Evolutionary conservation across 2,329 filamentous ascomycete species (phyloP), one percentile per base, ranked within the genome.

Genomic region (Calonectria fujianensis): DNA sequence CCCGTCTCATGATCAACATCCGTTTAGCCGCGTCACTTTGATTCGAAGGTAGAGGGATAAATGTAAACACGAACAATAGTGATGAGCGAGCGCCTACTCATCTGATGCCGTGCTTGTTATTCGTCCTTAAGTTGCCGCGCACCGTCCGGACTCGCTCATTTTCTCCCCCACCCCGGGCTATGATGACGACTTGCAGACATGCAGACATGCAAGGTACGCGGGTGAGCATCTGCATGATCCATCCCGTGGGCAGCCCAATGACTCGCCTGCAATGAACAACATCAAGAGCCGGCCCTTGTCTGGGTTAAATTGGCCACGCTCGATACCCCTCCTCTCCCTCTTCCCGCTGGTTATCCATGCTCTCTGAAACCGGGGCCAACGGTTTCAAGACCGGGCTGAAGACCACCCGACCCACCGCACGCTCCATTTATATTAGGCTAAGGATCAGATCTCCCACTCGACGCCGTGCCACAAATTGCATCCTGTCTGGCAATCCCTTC

Each of bases 301-400:
- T 69, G 51, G 50, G 54, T 73, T 69, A 73, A 70, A 74, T 70
- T 74, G 59, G 51, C 59, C 24, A 59, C 65, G 61, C 67, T 63
- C 32, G 32, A 63, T 61, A 61, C 66, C 71, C 57, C 37, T 51
- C 70, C 29, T 67, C 48, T 41, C 32, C n/a, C 37, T 69, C 45
- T 57, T 57, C 11, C 50, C 57, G 50, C 31, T 67, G 16, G 51
- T 50, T 48, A 64, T 66, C 74, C 72, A 69, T 66, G 74, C 75
- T 67, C 51, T 71, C 65, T 61, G 69, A 71, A 73, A 70, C 78
- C 61, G 68, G 74, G 74, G 70, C 73, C 45, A 57, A 52, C 65
- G 73, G 79, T 80, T 80, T 80, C 79, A 80, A 59, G 52, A 74
- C 75, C 73, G 63, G 79, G 73, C 77, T 69, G 54, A 78, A 80